These are phyloP conservation scores for Populus hybrid DNA, from an alignment of 441 rosid genomes.

Conservation along the genomic window DNA sequence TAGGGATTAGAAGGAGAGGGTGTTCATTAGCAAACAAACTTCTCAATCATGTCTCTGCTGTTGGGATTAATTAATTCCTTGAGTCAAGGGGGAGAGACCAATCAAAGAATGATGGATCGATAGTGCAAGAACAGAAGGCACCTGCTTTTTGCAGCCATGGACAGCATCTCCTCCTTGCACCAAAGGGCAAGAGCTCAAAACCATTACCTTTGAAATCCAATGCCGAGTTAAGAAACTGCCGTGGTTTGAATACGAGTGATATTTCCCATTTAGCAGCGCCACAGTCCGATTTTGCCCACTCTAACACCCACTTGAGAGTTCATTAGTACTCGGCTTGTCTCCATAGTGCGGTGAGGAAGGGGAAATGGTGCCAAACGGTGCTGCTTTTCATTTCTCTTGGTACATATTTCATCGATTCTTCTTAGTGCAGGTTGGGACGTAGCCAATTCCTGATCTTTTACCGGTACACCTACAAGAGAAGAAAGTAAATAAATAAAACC, in stretches of 20 bases:
- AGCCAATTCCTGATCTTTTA: no score
- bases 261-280: no score
- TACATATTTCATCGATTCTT: no score
- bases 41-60: slow-evolving; percentile 24
- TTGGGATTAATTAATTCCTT: slow-evolving; percentile 10
- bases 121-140: slow-evolving; percentile 26
- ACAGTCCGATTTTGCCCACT: no score
- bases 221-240: neutral
- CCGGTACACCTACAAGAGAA: no score
- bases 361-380: no score
- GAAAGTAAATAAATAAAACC: no score
- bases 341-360: no score
- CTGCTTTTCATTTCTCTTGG: no score
- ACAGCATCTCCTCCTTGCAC: slow-evolving; percentile 10
- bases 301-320: no score
- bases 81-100: slow-evolving; percentile 33
- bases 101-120: slow-evolving; percentile 29
- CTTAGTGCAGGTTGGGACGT: no score
- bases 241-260: neutral
- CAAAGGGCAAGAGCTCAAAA: slow-evolving; percentile 46
- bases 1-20: slow-evolving; percentile 29
- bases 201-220: slow-evolving; percentile 50
- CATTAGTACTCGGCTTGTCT: no score
- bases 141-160: slow-evolving; percentile 40
- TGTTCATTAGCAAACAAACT: slow-evolving; percentile 29